Evolutionary conservation across 345 rosid genomes (phyloP).

Genomic region (Gossypium ekmanianum): DNA sequence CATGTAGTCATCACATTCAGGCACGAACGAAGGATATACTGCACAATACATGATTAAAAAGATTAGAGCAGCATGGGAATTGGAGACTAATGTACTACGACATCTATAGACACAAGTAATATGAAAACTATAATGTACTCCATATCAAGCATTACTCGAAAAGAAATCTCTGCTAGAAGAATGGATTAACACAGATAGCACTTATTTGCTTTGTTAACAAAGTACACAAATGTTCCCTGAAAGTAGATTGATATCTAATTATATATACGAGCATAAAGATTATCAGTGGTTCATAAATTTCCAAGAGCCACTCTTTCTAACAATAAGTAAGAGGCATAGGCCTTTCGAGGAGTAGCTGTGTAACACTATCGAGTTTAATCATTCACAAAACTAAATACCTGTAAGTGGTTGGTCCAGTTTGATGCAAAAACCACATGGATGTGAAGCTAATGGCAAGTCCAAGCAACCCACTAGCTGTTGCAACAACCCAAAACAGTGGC

Average conservation of each 20-base stretch:
- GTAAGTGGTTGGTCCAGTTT: constrained; percentile 94
- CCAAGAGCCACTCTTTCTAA: not conserved
- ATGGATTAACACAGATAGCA: not conserved
- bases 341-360: not conserved
- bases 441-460: constrained; percentile 95
- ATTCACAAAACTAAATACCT: constrained; percentile 34
- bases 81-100: not conserved
- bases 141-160: not conserved
- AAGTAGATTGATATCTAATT: not conserved
- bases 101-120: too few species aligned
- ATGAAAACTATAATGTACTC: not conserved
- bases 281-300: not conserved
- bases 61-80: not conserved
- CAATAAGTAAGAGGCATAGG: not conserved
- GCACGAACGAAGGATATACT: not conserved
- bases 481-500: constrained; percentile 82
- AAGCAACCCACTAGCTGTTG: constrained; percentile 82
- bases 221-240: not conserved
- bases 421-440: constrained; percentile 91
- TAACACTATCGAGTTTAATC: not conserved
- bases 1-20: not conserved
- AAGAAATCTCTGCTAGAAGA: not conserved
- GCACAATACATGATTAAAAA: too few species aligned
- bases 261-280: not conserved
- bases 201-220: not conserved